Base-by-base conservation (phyloP, 345 rosid species). In the Carallia pectinifolia region DNA sequence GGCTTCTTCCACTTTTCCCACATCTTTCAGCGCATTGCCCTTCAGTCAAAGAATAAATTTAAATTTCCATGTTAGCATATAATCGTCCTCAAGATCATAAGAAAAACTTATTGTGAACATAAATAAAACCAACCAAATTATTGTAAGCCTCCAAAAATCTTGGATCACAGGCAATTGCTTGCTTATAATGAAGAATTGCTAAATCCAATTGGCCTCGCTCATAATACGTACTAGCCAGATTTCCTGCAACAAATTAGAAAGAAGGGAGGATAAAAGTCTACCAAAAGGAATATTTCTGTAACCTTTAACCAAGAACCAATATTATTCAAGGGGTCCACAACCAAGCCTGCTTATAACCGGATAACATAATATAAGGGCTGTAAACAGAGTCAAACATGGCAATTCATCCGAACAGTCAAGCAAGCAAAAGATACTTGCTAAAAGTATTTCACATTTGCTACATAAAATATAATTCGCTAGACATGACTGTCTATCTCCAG, bases 11-110 rank as follows among this genome's bases (percentile, higher is more conserved):
- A 89, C 95, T 80, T 85, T 82, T 40, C 99, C 97, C 27, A 88
- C 83, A 77, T 90, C 99, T 72, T 96, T 96, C 80, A 96, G 75
- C 44, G 97, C 99, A 85, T 96, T 96, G 69, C 99, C 99, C 99
- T 96, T 76, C 53, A 68, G 68, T 67, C 58, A 29, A 13, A 70
- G 5, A 30, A 71, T 38, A 67, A 59, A 69, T 33, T 2, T n/a
- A 16, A 56, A 71, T 4, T n/a, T 34, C 7, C 19, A 19, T 2
- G 29, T 72, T 31, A 59, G 50, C 50, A 12, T 44, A 44, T 12
- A 44, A 4, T 44, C 50, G 13, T 12, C 16, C 15, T 44, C 1
- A 1, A 12, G 13, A 44, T 12, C 16, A 13, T 12, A 13, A 44
- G 12, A 44, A 44, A 13, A 44, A 44, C 50, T 44, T 44, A 44